phyloP scores from a whole-genome alignment of 2,329 filamentous ascomycete genomes.

The Bipolaris bicolor region DNA sequence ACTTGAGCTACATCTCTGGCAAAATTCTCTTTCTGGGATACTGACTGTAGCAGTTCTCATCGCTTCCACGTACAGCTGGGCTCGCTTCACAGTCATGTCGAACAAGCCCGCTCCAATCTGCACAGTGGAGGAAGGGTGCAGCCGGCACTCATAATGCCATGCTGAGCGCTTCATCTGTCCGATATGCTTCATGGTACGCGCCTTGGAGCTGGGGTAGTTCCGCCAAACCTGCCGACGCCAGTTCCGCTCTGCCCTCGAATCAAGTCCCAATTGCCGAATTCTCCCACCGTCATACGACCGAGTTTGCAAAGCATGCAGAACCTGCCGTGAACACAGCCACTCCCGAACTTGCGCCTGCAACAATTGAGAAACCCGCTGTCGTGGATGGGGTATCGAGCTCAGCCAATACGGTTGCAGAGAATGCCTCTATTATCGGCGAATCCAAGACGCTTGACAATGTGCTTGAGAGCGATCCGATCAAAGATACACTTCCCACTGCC shows the following conservation, averaged over 20 bases:
- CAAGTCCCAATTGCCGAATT: conserved; percentile 30
- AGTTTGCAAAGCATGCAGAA: conserved; percentile 19
- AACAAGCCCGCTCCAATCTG: conserved; percentile 34
- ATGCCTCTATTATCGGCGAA: conserved; percentile 13
- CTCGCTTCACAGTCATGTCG: conserved; percentile 30
- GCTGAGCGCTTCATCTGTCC: conserved; percentile 34
- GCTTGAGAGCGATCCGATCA: conserved; percentile 21
- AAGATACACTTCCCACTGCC: conserved; percentile 20
- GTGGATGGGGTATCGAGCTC: conserved; percentile 32
- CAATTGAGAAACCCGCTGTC: conserved; percentile 39
- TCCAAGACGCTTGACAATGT: conserved; percentile 31
- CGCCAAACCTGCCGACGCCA: conserved; percentile 28
- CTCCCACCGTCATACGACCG: conserved; percentile 20
- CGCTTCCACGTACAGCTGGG: conserved; percentile 30
- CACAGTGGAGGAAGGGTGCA: conserved; percentile 35
- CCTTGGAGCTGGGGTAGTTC: conserved; percentile 45
- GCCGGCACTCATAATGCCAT: conserved; percentile 21
- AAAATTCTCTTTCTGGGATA: background rate
- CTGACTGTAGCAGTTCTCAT: conserved; percentile 43
- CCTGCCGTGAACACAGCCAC: conserved; percentile 39
- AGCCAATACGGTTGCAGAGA: conserved; percentile 13
- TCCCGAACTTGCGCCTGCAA: conserved; percentile 46
- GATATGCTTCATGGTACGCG: conserved; percentile 45
- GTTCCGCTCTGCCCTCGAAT: conserved; percentile 17
- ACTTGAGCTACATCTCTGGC: background rate